Conservation (phyloP, 805 yeast genomes). For the fission yeast (Schizosaccharomyces pombe) region DNA sequence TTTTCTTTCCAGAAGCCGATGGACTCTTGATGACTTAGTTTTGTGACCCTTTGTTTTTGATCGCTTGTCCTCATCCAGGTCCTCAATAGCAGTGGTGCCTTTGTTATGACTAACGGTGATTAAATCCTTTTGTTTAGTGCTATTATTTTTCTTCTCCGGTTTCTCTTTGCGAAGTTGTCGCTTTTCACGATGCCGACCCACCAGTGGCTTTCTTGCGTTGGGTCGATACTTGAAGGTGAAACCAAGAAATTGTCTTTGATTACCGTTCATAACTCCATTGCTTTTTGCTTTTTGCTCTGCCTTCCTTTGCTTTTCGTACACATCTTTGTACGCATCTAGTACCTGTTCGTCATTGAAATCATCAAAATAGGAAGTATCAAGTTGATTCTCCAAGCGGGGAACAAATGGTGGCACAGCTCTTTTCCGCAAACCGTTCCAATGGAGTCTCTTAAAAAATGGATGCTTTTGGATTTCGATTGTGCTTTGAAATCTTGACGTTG, state of each 20-base stretch:
- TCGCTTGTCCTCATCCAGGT: no score
- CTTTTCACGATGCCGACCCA: no score
- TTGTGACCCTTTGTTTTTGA: no score
- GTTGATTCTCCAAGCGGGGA: slow-evolving; percentile 87
- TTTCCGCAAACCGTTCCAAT: slow-evolving; percentile 15
- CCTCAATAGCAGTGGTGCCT: no score
- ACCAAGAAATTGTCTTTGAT: neutral
- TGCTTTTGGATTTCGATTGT: neutral
- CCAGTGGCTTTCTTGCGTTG: no score
- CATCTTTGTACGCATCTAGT: neutral
- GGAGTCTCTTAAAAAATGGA: neutral
- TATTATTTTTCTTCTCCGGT: neutral
- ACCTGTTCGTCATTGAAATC: slow-evolving; percentile 77
- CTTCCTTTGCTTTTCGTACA: neutral
- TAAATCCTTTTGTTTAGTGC: neutral
- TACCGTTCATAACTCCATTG: neutral
- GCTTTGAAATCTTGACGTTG: neutral
- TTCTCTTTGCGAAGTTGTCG: neutral
- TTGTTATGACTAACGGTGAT: neutral
- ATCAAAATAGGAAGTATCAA: slow-evolving; percentile 95
- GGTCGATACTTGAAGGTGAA: neutral
- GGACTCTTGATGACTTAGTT: no score
- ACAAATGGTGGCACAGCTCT: slow-evolving; percentile 38
- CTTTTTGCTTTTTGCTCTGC: neutral
- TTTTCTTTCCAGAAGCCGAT: no score